Evolutionary conservation across 352 stramenopile genomes (phyloP), one percentile per base, ranked within the genome.

Genomic region (Globisporangium solare): DNA sequence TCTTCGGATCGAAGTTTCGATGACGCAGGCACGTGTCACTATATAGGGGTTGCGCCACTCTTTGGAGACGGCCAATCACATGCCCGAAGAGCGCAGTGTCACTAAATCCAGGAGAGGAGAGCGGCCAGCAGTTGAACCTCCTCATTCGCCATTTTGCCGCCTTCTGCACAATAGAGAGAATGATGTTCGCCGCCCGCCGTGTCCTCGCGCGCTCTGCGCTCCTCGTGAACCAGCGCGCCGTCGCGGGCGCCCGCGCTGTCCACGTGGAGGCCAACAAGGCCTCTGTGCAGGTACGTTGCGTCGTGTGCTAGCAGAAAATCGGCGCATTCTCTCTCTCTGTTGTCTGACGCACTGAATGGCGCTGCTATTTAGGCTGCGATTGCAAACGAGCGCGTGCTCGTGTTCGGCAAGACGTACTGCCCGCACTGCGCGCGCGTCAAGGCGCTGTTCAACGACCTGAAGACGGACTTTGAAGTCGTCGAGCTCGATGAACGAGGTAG

Each of bases 361-460:
- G 6, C 27, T 50, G 13, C 37, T 42, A 42, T 53, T 15, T 54
- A 90, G 81, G 64, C 73, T 42, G 73, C 79, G 59, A 82, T 91
- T 56, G 66, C 77, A 51, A 72, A 79, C 45, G 73, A 86, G 60
- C 76, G 79, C 27, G 75, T 87, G 52, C 52, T 98, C 24, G 80
- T 99, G 51, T 99, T 98, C 71, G 97, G 93, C 56, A 99, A 99
- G 80, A 91, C 93, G 17, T 89, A 95, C 71, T 99, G 96, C 69
- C 87, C 89, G 15, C 97, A 92, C 72, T 98, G 90, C 64, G 71
- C 70, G 8, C 75, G 74, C 24, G 96, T 97, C 8, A 98, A 99
- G 68, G 66, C 79, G 57, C 72, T 86, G 72, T 70, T 98, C 79
- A 63, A 79, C 6, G 74, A 89, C n/a, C 60, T 97, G 32, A 61